phyloP scores from a whole-genome alignment of 2,329 filamentous ascomycete genomes.

The Gremmenia infestans region DNA sequence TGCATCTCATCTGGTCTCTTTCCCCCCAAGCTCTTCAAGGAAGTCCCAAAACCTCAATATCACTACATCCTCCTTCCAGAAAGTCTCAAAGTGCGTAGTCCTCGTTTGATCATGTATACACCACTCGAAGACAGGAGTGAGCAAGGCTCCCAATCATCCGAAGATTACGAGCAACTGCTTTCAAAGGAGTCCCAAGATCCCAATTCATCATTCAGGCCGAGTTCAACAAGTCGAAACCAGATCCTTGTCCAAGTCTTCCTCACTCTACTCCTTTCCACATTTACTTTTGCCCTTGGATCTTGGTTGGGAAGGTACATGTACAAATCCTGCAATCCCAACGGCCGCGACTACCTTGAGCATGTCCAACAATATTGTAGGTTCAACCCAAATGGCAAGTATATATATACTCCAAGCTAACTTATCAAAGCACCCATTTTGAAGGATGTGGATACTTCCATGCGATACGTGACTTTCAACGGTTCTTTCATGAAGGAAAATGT shows the following conservation, averaged over 20 bases:
- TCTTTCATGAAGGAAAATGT: constrained; percentile 47
- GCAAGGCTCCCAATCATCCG: constrained; percentile 9
- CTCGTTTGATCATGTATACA: constrained; percentile 8
- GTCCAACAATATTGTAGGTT: constrained; percentile 25
- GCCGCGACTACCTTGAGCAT: constrained; percentile 15
- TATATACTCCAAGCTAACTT: background rate
- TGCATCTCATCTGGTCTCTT: too few species aligned
- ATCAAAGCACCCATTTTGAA: constrained; percentile 32
- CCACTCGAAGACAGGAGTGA: constrained; percentile 17
- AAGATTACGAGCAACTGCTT: constrained; percentile 18
- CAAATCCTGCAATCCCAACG: constrained; percentile 6
- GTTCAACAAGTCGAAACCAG: constrained; percentile 1
- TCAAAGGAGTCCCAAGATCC: constrained; percentile 8
- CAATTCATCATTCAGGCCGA: constrained; percentile 1
- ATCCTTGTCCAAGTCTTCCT: constrained; percentile 8
- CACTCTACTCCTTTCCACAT: constrained; percentile 9
- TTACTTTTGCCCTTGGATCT: constrained; percentile 14
- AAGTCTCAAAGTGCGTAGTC: background rate
- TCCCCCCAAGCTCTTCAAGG: background rate
- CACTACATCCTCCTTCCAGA: background rate
- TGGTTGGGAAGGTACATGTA: constrained; percentile 19
- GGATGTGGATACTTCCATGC: constrained; percentile 40
- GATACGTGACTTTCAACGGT: constrained; percentile 44
- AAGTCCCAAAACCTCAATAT: background rate
- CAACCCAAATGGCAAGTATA: background rate